Base-by-base conservation (phyloP, 768 basidiomycete species). In the Amanita fuliginea region DNA sequence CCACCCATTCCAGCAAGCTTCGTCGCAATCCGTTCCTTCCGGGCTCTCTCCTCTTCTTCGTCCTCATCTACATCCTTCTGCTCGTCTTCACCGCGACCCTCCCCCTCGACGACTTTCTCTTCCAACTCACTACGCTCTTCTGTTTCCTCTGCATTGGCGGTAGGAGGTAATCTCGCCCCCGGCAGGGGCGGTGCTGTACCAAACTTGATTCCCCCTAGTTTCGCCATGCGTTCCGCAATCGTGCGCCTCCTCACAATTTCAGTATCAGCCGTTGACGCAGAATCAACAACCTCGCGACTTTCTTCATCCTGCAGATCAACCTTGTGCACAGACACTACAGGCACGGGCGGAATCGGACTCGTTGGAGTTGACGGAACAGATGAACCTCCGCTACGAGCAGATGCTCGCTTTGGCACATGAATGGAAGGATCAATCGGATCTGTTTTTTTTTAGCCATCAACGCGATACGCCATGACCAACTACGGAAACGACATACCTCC, bases 211-310 rank as follows among this genome's bases (percentile, higher is more conserved):
- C 87, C 89, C 13, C 93, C 90, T 0, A 96, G 71, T 58, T 81
- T 89, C 1, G 92, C 92, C 92, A 96, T 94, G n/a, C 93, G 76
- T 51, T 95, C 91, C 1, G 92, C 90, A 33, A 96, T 87, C 1
- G 86, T 86, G 26, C 72, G 73, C 19, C 81, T 75, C 42, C 82
- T 72, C 2, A 64, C 65, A 19, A 77, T 73, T 49, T 76, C 77
- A 1, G 68, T 68, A 45, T 76, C 72, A 51, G 71, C 32, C 32
- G 5, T 70, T 26, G 60, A 60, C n/a, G 55, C 34, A 9, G 39
- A 11, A 35, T 50, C 33, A 24, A 11, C 41, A 21, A 21, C 18
- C n/a, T 42, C 35, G 4, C 13, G 42, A 41, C 54, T 73, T 42
- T 71, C 68, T 44, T 69, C 63, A 18, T 58, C 58, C 8, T 58